Conservation (phyloP, 805 yeast species). For the Ogataea ganodermae region DNA sequence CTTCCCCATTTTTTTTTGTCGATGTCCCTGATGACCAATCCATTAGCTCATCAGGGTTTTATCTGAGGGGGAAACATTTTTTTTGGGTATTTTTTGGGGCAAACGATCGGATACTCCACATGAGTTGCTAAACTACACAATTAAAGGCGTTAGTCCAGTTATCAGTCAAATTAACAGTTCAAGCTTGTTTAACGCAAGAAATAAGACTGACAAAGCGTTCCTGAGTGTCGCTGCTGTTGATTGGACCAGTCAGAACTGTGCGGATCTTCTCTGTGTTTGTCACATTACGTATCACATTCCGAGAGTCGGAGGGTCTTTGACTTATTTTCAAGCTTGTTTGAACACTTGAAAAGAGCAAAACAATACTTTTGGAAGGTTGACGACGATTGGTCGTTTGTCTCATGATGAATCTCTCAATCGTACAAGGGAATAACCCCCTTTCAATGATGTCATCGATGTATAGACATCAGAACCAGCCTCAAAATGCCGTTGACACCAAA, state of each 20-base stretch:
- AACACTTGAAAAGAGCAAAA: too few relatives aligned
- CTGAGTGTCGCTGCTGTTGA: background rate
- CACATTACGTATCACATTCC: slow-evolving; percentile 1
- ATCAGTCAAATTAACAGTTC: background rate
- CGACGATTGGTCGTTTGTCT: too few relatives aligned
- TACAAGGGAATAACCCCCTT: slow-evolving; percentile 25
- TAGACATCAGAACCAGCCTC: slow-evolving; percentile 18
- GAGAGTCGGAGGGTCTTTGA: background rate
- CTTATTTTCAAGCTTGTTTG: too few relatives aligned
- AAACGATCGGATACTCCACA: slow-evolving; percentile 9
- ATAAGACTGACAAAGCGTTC: background rate
- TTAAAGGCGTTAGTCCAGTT: background rate
- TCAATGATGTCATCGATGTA: slow-evolving; percentile 32
- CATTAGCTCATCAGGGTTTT: background rate
- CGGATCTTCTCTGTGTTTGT: background rate
- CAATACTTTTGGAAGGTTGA: too few relatives aligned
- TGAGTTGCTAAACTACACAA: slow-evolving; percentile 8
- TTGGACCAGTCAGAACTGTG: background rate
- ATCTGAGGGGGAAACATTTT: background rate
- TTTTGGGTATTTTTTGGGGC: slow-evolving; percentile 2
- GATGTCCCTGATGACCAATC: background rate
- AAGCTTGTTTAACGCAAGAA: background rate
- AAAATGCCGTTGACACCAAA: slow-evolving; percentile 14
- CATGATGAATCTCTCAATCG: slow-evolving; percentile 22
- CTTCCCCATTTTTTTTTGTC: background rate